phyloP scores from a whole-genome alignment of 208 protist genomes.

The Acanthamoeba lenticulata region DNA sequence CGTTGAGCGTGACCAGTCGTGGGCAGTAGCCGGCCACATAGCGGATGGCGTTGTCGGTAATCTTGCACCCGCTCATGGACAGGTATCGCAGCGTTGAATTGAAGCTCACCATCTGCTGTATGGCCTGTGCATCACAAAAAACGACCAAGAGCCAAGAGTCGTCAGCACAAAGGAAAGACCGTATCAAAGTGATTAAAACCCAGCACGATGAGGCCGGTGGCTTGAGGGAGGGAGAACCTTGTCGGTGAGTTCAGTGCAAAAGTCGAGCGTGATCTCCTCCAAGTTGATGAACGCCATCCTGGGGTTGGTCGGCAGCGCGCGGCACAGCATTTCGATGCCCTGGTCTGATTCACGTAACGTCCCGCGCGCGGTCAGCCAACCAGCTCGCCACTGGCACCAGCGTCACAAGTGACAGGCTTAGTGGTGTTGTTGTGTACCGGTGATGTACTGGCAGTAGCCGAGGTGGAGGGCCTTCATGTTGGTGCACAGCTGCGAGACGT shows the following conservation, averaged over 20 bases:
- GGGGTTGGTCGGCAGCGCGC: not conserved
- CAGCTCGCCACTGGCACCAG: not conserved
- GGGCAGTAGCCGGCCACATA: slow-evolving; percentile 52
- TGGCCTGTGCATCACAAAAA: too few relatives aligned
- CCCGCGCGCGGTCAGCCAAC: not conserved
- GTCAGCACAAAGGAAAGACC: too few relatives aligned
- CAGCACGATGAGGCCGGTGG: not conserved
- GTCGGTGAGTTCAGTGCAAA: slow-evolving; percentile 50
- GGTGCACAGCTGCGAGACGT: not conserved
- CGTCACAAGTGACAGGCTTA: not conserved
- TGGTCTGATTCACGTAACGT: too few relatives aligned
- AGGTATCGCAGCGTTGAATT: slow-evolving; percentile 33
- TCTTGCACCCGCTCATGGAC: slow-evolving; percentile 47
- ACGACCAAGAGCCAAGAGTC: too few relatives aligned
- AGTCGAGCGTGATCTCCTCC: slow-evolving; percentile 23
- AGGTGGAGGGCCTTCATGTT: slow-evolving; percentile 29
- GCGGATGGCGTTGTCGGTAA: slow-evolving; percentile 46
- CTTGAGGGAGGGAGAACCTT: not conserved
- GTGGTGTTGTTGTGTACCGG: not conserved
- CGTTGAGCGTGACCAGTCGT: slow-evolving; percentile 18
- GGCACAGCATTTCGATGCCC: not conserved
- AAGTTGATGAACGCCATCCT: not conserved
- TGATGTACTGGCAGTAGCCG: slow-evolving; percentile 39
- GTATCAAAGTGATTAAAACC: too few relatives aligned
- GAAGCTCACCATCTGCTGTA: slow-evolving; percentile 22